Evolutionary conservation across 139 green algal species (phyloP).

Genomic region (Chlamydomonas sphaeroides): DNA sequence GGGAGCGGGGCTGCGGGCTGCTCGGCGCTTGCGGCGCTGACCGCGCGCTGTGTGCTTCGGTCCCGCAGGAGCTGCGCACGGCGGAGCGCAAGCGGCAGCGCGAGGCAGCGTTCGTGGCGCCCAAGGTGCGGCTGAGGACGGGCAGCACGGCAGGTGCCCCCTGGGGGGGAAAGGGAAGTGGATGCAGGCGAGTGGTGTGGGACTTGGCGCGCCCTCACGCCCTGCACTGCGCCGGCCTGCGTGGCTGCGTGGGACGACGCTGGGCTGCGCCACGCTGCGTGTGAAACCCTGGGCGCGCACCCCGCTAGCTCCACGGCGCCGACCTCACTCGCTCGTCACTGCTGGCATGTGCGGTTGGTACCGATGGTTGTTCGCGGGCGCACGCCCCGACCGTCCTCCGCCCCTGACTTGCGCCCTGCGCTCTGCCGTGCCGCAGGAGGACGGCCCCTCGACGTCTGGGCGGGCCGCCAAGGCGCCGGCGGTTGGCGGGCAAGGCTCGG

Average conservation of each 20-base stretch:
- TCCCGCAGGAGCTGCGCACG: constrained; percentile 53
- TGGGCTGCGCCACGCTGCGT: too few species aligned
- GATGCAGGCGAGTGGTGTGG: not conserved
- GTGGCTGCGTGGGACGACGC: too few species aligned
- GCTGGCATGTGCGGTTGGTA: not conserved
- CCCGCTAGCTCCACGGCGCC: too few species aligned
- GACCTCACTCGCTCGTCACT: too few species aligned
- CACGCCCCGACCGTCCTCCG: not conserved
- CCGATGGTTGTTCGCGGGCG: not conserved
- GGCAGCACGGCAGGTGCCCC: not conserved
- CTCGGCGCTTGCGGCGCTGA: too few species aligned
- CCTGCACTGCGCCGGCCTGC: too few species aligned
- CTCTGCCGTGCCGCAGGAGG: constrained; percentile 10
- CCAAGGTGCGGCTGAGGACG: constrained; percentile 56
- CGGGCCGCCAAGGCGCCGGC: not conserved
- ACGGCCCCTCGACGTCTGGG: constrained; percentile 5
- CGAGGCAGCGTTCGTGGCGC: constrained; percentile 87
- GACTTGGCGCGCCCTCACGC: too few species aligned
- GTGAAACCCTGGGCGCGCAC: too few species aligned
- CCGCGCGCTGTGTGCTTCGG: too few species aligned
- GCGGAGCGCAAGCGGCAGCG: constrained; percentile 74
- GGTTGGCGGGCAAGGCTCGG: too few species aligned
- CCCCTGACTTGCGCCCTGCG: too few species aligned
- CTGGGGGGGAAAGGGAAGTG: not conserved
- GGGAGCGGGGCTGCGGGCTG: too few species aligned